A percentile compares a stretch with the other conserved stretches of the same genome.
Conservation (phyloP, 2,329 filamentous ascomycete genomes). For the Neopestalotiopsis rosae region DNA sequence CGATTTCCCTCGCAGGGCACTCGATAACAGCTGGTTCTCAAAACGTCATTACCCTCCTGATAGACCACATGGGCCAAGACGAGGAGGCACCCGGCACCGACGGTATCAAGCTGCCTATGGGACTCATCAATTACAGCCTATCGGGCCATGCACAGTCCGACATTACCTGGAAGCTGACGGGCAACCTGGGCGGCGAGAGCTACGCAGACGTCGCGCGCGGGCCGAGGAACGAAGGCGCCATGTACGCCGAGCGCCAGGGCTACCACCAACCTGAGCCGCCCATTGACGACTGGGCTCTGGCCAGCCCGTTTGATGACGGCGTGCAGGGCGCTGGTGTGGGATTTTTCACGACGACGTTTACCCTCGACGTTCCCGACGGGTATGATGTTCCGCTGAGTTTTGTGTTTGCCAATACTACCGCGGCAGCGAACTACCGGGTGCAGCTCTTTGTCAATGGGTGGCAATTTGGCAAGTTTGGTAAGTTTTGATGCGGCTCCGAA, state of each 20-base stretch:
- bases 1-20: conserved; percentile 24
- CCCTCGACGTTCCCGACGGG: conserved; percentile 55
- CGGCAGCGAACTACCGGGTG: conserved; percentile 37
- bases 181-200: conserved; percentile 69
- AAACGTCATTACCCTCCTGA: conserved; percentile 70
- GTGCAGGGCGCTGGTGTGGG: conserved; percentile 56
- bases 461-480: conserved; percentile 60
- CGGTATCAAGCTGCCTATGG: conserved; percentile 66
- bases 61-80: conserved; percentile 76
- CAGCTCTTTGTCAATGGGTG: conserved; percentile 78
- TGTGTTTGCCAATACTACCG: conserved; percentile 55
- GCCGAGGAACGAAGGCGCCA: conserved; percentile 70
- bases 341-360: conserved; percentile 63
- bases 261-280: conserved; percentile 64
- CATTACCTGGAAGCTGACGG: conserved; percentile 69
- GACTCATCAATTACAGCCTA: conserved; percentile 51
- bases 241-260: conserved; percentile 67
- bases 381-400: conserved; percentile 69
- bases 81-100: conserved; percentile 63
- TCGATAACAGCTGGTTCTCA: conserved; percentile 51
- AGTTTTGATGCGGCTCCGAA: not conserved
- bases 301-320: conserved; percentile 35
- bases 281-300: conserved; percentile 30
- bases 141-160: conserved; percentile 5
- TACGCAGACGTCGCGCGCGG: conserved; percentile 65